phyloP scores from a whole-genome alignment of 1,284 basidiomycete genomes.

The Papiliotrema nemorosa region DNA sequence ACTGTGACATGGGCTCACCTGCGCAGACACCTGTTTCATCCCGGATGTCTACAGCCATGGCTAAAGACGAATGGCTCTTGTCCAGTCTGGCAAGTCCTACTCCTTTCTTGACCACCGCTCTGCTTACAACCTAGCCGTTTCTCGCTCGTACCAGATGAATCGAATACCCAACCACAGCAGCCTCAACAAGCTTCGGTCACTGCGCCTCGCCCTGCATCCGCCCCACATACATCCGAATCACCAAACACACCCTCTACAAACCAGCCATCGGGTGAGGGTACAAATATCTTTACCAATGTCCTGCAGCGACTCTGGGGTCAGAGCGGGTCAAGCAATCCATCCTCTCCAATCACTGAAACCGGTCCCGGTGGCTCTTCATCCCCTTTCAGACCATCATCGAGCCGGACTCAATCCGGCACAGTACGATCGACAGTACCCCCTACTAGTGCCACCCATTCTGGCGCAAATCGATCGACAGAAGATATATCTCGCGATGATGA shows the following conservation, averaged over 20 bases:
- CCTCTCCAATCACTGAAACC: constrained; percentile 10
- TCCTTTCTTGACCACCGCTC: background rate
- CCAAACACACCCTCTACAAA: constrained; percentile 1
- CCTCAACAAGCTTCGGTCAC: background rate
- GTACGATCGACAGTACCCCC: no score
- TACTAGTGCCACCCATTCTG: no score
- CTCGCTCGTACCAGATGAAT: constrained; percentile 41
- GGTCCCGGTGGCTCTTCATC: background rate
- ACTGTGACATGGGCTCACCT: background rate
- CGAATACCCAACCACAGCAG: constrained; percentile 3
- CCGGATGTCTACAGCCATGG: constrained; percentile 47
- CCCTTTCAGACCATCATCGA: background rate
- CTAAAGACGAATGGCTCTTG: constrained; percentile 47
- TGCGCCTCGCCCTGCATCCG: background rate
- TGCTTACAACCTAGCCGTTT: constrained; percentile 34
- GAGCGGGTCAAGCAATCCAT: constrained; percentile 22
- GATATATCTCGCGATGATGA: background rate
- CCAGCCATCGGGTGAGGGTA: constrained; percentile 5
- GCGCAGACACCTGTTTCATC: constrained; percentile 45
- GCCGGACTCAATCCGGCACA: background rate
- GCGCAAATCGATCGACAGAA: no score
- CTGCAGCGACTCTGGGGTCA: constrained; percentile 40
- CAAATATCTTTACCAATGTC: constrained; percentile 21
- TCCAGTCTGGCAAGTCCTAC: constrained; percentile 42
- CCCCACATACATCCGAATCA: background rate